Evolutionary conservation across 139 green algal genomes (phyloP).

Genomic region (Penium margaritaceum): DNA sequence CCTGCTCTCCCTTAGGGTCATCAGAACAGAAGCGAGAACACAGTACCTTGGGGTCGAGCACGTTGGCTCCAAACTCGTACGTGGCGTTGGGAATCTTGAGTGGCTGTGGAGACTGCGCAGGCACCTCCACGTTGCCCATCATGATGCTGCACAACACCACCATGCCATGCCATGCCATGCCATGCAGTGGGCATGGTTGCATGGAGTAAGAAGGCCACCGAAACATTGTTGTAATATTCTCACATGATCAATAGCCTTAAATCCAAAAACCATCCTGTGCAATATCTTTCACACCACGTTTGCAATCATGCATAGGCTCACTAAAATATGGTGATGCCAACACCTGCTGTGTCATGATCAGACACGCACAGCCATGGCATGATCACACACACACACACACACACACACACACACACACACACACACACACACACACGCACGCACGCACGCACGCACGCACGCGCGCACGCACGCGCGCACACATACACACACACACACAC

Average conservation of each 20-base stretch:
- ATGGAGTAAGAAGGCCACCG: background rate
- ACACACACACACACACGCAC: background rate
- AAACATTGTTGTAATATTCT: background rate
- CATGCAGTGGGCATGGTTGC: background rate
- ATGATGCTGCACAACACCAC: conserved; percentile 61
- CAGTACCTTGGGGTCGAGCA: conserved; percentile 66
- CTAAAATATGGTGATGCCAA: too few relatives aligned
- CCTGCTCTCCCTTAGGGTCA: too few relatives aligned
- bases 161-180: background rate
- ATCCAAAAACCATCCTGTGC: too few relatives aligned
- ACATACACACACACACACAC: too few relatives aligned
- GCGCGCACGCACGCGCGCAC: too few relatives aligned
- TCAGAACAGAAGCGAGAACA: too few relatives aligned
- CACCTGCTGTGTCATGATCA: background rate
- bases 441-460: background rate
- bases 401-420: background rate
- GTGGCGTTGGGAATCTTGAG: conserved; percentile 79
- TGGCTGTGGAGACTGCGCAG: conserved; percentile 56
- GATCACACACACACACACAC: background rate
- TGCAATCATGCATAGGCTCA: too few relatives aligned
- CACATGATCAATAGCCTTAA: background rate
- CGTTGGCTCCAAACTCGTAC: conserved; percentile 97
- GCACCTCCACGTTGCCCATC: conserved; percentile 88
- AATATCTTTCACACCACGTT: background rate
- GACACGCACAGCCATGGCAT: background rate